These are phyloP conservation scores for Entamoeba invadens DNA, from an alignment of 208 protist species.

Conservation along the genomic window DNA sequence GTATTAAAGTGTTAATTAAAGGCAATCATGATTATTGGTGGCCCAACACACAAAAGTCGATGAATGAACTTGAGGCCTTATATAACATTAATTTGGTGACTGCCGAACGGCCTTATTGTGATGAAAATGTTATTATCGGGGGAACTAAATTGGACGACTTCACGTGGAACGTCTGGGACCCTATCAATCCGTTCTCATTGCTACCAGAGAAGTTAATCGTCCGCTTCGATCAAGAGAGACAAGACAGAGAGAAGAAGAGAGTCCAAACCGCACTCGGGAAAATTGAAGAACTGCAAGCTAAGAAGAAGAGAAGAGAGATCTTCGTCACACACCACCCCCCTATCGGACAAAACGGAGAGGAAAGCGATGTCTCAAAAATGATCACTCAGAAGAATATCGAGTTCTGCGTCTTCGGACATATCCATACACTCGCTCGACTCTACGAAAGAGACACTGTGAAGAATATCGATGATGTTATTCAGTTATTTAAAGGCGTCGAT, in stretches of 20 bases:
- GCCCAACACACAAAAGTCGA: background rate
- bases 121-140: background rate
- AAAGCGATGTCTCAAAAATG: background rate
- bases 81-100: background rate
- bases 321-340: background rate
- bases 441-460: background rate
- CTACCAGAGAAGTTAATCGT: background rate
- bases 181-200: background rate
- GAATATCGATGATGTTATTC: background rate
- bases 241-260: background rate
- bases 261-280: background rate
- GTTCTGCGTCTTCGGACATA: background rate
- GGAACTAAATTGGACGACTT: background rate
- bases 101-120: background rate
- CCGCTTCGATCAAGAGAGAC: background rate
- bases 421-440: background rate
- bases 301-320: background rate
- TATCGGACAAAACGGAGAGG: background rate
- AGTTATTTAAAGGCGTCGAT: background rate
- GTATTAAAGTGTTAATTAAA: background rate
- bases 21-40: background rate
- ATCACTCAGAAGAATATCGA: background rate
- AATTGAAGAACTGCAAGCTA: background rate
- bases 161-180: background rate
- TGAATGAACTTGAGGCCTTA: background rate